These are phyloP conservation scores for Lactarius pseudohatsudake DNA, from an alignment of 768 basidiomycete genomes.

Conservation along the genomic window DNA sequence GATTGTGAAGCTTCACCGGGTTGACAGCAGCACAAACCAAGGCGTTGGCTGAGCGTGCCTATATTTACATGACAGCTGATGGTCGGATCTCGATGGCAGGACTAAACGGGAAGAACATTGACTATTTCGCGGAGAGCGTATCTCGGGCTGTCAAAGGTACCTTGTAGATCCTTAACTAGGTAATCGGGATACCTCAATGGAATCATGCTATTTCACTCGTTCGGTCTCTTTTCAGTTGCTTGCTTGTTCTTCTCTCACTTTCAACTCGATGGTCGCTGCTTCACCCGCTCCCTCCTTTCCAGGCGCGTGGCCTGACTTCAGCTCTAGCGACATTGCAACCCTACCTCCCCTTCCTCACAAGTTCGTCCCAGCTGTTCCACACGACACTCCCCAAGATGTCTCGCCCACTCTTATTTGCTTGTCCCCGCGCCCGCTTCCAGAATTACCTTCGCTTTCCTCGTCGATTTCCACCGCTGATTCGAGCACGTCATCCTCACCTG, in stretches of 20 bases:
- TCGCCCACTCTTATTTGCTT: conserved; percentile 21
- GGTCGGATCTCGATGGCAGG: conserved; percentile 96
- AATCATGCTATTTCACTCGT: neutral
- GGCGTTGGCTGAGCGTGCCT: conserved; percentile 80
- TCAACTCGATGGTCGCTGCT: conserved; percentile 23
- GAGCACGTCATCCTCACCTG: neutral
- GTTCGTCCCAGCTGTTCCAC: neutral
- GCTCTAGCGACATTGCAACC: conserved; percentile 5
- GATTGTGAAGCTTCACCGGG: conserved; percentile 67
- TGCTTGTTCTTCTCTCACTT: conserved; percentile 20
- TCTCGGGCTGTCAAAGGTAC: conserved; percentile 78
- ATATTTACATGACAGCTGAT: conserved; percentile 92
- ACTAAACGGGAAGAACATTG: conserved; percentile 78
- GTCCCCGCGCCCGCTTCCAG: conserved; percentile 26
- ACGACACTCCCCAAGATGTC: conserved; percentile 6
- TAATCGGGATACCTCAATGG: conserved; percentile 13
- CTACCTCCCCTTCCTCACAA: conserved; percentile 20
- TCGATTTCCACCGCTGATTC: conserved; percentile 25
- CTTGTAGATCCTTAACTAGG: conserved; percentile 45
- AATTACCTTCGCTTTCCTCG: conserved; percentile 27
- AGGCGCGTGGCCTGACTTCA: conserved; percentile 46
- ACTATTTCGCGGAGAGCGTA: conserved; percentile 87
- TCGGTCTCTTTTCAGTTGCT: neutral
- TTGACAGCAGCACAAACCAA: conserved; percentile 77
- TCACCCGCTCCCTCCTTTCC: conserved; percentile 42